These are phyloP conservation scores for Eustoma russellianum DNA, from an alignment of 257 asterid species.

Conservation along the genomic window DNA sequence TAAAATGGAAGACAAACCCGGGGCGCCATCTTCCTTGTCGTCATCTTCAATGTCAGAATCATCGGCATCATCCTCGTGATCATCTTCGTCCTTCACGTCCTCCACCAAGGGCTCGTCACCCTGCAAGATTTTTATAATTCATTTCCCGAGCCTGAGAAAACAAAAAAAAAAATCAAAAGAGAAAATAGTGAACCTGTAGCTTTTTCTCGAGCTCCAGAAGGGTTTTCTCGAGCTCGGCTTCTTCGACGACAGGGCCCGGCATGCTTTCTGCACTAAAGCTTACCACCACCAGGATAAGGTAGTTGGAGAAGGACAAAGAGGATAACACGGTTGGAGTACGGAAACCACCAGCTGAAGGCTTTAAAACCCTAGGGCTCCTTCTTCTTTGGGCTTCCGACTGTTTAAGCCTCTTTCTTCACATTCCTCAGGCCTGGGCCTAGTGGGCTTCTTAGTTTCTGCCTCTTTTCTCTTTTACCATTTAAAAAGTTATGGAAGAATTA, in stretches of 20 bases:
- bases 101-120: conserved; percentile 64
- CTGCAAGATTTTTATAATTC: conserved; percentile 1
- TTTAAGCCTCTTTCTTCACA: neutral
- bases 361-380: conserved; percentile 10
- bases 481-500: too few relatives aligned
- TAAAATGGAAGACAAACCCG: conserved; percentile 21
- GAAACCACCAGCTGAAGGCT: neutral
- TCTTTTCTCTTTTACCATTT: too few relatives aligned
- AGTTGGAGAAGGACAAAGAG: conserved; percentile 7
- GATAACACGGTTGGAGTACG: neutral
- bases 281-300: neutral
- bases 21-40: conserved; percentile 47
- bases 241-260: conserved; percentile 84
- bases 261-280: conserved; percentile 22
- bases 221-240: conserved; percentile 37
- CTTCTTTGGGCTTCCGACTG: too few relatives aligned
- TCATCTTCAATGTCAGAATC: conserved; percentile 73
- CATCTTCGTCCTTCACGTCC: conserved; percentile 77
- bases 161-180: too few relatives aligned
- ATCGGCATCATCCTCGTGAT: conserved; percentile 52
- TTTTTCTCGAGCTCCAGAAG: conserved; percentile 15
- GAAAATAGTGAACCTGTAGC: neutral
- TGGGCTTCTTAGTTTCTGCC: too few relatives aligned
- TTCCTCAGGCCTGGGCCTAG: neutral
- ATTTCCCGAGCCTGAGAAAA: neutral